These are phyloP conservation scores for Pyrenophora graminea DNA, from an alignment of 2,329 filamentous ascomycete species.

Conservation along the genomic window DNA sequence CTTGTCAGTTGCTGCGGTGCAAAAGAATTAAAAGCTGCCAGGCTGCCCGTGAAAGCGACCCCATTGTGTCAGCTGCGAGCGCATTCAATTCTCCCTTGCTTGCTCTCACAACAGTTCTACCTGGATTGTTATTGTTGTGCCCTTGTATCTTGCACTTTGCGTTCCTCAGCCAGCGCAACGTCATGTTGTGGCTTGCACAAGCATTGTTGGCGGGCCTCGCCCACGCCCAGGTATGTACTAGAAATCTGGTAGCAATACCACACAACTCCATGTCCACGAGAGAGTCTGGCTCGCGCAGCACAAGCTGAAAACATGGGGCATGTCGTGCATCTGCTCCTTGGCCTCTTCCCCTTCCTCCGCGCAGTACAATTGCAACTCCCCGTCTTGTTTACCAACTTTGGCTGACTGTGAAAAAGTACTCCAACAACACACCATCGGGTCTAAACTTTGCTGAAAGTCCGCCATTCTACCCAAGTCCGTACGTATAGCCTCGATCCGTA, in stretches of 20 bases:
- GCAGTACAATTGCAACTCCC: constrained; percentile 24
- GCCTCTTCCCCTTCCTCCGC: constrained; percentile 40
- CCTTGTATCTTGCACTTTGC: constrained; percentile 8
- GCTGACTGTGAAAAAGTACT: constrained; percentile 41
- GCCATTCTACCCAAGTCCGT: constrained; percentile 79
- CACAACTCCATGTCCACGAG: constrained; percentile 16
- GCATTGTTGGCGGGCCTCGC: constrained; percentile 40
- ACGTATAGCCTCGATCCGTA: constrained; percentile 16
- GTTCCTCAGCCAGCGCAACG: constrained; percentile 29
- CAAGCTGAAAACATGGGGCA: constrained; percentile 36
- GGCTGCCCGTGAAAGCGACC: constrained; percentile 15
- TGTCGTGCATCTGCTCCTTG: constrained; percentile 26
- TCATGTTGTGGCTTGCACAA: constrained; percentile 45
- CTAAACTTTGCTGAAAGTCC: constrained; percentile 52
- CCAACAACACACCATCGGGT: constrained; percentile 30
- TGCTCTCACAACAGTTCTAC: constrained; percentile 16
- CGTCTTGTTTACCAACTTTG: constrained; percentile 23
- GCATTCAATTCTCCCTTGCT: constrained; percentile 20
- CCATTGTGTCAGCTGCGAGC: constrained; percentile 10
- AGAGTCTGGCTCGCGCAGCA: constrained; percentile 1
- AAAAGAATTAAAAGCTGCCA: constrained; percentile 23
- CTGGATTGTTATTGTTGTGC: constrained; percentile 12
- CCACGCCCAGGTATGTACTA: constrained; percentile 38
- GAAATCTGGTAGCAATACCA: constrained; percentile 13
- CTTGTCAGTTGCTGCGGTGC: constrained; percentile 6